phyloP scores from a whole-genome alignment of 176 grass and related monocot genomes.

The Triticum turgidum region DNA sequence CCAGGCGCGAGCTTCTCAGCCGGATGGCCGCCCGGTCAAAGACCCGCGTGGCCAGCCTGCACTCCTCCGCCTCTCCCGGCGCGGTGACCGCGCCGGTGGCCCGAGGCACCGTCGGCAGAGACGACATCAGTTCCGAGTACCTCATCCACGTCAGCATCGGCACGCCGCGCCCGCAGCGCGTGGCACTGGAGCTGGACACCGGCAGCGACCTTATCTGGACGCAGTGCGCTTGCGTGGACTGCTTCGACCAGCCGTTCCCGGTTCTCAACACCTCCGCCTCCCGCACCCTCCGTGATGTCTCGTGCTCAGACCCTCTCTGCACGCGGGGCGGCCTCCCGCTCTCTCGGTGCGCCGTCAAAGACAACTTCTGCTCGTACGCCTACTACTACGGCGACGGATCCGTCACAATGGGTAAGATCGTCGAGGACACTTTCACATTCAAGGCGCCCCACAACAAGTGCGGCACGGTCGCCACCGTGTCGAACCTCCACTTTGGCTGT shows the following conservation, averaged over 20 bases:
- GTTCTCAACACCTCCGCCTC: constrained; percentile 30
- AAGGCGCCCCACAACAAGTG: not conserved
- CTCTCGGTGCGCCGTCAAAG: not conserved
- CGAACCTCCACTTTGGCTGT: constrained; percentile 49
- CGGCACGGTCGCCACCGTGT: not conserved
- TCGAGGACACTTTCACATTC: constrained; percentile 56
- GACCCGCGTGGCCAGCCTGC: constrained; percentile 13
- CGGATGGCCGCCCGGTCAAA: constrained; percentile 38
- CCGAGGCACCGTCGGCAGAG: constrained; percentile 24
- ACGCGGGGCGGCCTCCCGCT: not conserved
- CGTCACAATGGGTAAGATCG: constrained; percentile 28
- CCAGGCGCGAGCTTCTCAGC: constrained; percentile 40
- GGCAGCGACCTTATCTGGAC: constrained; percentile 73
- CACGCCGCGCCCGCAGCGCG: constrained; percentile 33
- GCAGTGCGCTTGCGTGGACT: constrained; percentile 51
- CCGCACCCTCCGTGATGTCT: not conserved
- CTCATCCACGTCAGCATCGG: constrained; percentile 56
- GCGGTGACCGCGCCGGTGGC: not conserved
- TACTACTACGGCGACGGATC: constrained; percentile 40
- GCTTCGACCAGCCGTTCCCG: constrained; percentile 40
- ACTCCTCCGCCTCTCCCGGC: not conserved
- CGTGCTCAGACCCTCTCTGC: constrained; percentile 42
- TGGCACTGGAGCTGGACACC: constrained; percentile 50
- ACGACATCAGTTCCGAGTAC: constrained; percentile 38
- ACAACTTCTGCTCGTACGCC: constrained; percentile 31